phyloP scores from a whole-genome alignment of 2,329 filamentous ascomycete species.

The Harringtonia aguacate region DNA sequence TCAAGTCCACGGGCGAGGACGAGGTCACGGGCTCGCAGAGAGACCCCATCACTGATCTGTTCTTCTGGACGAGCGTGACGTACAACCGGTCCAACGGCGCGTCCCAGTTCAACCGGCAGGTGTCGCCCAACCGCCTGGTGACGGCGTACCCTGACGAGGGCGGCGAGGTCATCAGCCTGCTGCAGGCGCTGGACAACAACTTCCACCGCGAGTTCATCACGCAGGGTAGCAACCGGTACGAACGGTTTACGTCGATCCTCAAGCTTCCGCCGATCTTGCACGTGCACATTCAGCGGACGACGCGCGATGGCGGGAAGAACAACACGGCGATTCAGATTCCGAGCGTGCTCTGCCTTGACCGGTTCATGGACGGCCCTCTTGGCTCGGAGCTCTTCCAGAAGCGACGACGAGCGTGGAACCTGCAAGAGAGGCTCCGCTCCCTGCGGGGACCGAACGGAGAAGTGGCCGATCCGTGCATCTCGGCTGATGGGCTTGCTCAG shows the following conservation, averaged over 20 bases:
- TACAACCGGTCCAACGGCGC: slow-evolving; percentile 44
- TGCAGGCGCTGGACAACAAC: slow-evolving; percentile 73
- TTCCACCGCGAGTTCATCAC: slow-evolving; percentile 73
- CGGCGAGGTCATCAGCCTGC: slow-evolving; percentile 50
- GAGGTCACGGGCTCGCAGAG: slow-evolving; percentile 59
- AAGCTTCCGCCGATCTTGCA: slow-evolving; percentile 78
- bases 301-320: slow-evolving; percentile 65
- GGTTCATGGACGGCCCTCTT: slow-evolving; percentile 64
- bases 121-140: slow-evolving; percentile 51
- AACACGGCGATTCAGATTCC: slow-evolving; percentile 69
- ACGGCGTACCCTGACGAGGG: slow-evolving; percentile 45
- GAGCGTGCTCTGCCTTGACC: slow-evolving; percentile 74
- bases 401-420: slow-evolving; percentile 63
- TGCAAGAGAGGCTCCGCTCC: slow-evolving; percentile 52
- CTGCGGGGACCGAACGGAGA: slow-evolving; percentile 32
- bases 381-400: slow-evolving; percentile 51
- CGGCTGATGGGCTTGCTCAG: background rate
- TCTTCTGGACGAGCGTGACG: slow-evolving; percentile 52
- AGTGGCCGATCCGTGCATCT: slow-evolving; percentile 1
- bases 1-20: slow-evolving; percentile 58
- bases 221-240: slow-evolving; percentile 44
- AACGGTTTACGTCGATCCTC: slow-evolving; percentile 59
- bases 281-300: slow-evolving; percentile 76
- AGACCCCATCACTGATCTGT: slow-evolving; percentile 66
- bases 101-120: slow-evolving; percentile 25